Base-by-base conservation (phyloP, 768 basidiomycete species). In the Cystobasidiopsis lactophilus region DNA sequence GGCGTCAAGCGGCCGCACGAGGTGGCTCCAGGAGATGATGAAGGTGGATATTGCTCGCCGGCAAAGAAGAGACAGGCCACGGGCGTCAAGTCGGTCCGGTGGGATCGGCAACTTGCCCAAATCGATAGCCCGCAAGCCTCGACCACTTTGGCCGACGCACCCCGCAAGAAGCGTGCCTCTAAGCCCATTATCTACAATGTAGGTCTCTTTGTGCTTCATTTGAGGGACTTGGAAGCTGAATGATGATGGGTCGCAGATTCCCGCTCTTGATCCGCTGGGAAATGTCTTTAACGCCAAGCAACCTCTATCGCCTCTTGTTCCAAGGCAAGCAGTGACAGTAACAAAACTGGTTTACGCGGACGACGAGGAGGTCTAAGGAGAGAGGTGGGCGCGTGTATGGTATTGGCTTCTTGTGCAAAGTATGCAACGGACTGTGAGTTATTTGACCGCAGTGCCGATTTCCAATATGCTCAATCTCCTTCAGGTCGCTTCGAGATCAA, bases 321-420 rank as follows among this genome's bases (percentile, higher is more conserved):
- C 49, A 16, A 24, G 54, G 23, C 3, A 51, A 11, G 43, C 35
- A 27, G 54, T 55, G 3, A 18, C 24, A 9, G 48, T 55, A 7
- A 51, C 24, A 7, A 51, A 51, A 40, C 37, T 55, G 23, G 43
- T 55, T 3, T 55, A 53, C 24, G 37, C 30, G 29, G 54, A 55
- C 30, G 54, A 55, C 30, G 40, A 43, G 21, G 41, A 23, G 24
- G 37, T 41, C 31, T 41, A 47, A 19, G 33, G 37, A 11, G 43
- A 27, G 18, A 3, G 38, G 13, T 46, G 27, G 21, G 27, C 9
- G 33, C 16, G 33, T 35, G 16, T 16, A 35, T 7, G 16, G 7
- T 16, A 16, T 35, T 7, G 7, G 33, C 33, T 16, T 16, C 9
- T 35, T 16, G 33, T 35, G n/a, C n/a, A n/a, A n/a, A n/a, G n/a